Percentiles rank a stretch among this genome's conserved stretches.
Evolutionary conservation across 257 asterid species (phyloP).

Genomic region (Perilla frutescens): DNA sequence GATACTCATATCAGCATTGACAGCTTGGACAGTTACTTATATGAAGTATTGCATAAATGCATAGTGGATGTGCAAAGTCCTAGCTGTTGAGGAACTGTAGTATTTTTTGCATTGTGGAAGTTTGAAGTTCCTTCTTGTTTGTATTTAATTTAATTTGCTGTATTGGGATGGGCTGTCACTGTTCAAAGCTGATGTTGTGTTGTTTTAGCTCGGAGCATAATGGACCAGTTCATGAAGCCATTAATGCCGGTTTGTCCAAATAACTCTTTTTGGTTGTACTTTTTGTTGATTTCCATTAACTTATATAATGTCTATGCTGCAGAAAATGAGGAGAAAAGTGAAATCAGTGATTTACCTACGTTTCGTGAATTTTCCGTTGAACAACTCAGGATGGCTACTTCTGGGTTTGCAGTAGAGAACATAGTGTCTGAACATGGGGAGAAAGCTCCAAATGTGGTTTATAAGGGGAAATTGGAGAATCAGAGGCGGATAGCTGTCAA

Average conservation of each 20-base stretch:
- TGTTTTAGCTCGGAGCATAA: slow-evolving; percentile 52
- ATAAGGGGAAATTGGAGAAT: slow-evolving; percentile 85
- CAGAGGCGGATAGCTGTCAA: slow-evolving; percentile 90
- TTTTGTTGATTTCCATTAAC: not conserved
- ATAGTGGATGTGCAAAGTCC: slow-evolving; percentile 27
- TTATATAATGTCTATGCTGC: slow-evolving; percentile 35
- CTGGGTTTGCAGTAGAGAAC: slow-evolving; percentile 92
- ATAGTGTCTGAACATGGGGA: slow-evolving; percentile 97
- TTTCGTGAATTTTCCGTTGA: slow-evolving; percentile 87
- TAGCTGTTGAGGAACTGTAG: slow-evolving; percentile 31
- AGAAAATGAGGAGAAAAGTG: slow-evolving; percentile 77
- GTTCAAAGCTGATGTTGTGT: slow-evolving; percentile 53
- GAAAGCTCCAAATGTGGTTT: slow-evolving; percentile 96
- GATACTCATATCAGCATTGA: slow-evolving; percentile 14
- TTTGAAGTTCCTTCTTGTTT: slow-evolving; percentile 29
- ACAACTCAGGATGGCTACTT: slow-evolving; percentile 81
- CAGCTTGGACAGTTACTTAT: slow-evolving; percentile 7
- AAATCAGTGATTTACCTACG: slow-evolving; percentile 71
- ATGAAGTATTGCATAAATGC: slow-evolving; percentile 14
- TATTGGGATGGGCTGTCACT: slow-evolving; percentile 58
- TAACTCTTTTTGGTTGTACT: not conserved
- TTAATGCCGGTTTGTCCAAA: slow-evolving; percentile 45
- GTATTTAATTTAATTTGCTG: slow-evolving; percentile 25
- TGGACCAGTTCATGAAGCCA: slow-evolving; percentile 52
- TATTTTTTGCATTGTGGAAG: slow-evolving; percentile 31